phyloP scores from a whole-genome alignment of 73 alveolate species.

The Paramecium octaurelia region DNA sequence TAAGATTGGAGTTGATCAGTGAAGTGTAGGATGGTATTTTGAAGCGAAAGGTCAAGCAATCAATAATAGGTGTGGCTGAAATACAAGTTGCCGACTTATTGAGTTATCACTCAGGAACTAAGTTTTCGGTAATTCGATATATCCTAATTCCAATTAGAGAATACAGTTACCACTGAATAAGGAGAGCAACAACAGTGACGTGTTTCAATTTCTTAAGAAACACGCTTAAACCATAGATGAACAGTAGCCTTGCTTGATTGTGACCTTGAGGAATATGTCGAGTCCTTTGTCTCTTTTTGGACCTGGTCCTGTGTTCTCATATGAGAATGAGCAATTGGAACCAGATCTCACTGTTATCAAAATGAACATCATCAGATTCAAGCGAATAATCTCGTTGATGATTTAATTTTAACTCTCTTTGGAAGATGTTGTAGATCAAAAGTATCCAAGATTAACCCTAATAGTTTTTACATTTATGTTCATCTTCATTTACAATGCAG shows the following conservation, averaged over 20 bases:
- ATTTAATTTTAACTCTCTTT: not conserved
- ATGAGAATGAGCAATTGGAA: not conserved
- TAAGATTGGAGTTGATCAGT: not conserved
- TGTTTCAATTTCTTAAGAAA: not conserved
- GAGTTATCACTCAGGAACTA: constrained; percentile 30
- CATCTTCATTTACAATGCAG: constrained; percentile 3
- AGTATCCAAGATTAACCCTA: constrained; percentile 30
- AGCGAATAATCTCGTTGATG: constrained; percentile 4
- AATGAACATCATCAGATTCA: constrained; percentile 20
- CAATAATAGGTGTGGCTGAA: constrained; percentile 33
- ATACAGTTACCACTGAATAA: not conserved
- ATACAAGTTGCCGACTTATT: not conserved
- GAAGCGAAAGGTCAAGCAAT: not conserved
- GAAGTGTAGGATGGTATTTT: constrained; percentile 25
- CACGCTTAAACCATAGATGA: not conserved
- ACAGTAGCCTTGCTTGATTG: not conserved
- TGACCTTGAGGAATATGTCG: constrained; percentile 17
- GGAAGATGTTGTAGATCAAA: constrained; percentile 39
- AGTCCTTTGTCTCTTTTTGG: constrained; percentile 29
- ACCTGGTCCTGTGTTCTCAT: constrained; percentile 1
- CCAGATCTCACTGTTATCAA: constrained; percentile 25
- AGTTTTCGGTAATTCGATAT: not conserved
- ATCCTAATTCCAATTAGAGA: not conserved
- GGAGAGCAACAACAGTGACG: not conserved
- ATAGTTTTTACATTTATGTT: constrained; percentile 18